Conservation (phyloP, 768 basidiomycete species). For the Mycena haematopus region DNA sequence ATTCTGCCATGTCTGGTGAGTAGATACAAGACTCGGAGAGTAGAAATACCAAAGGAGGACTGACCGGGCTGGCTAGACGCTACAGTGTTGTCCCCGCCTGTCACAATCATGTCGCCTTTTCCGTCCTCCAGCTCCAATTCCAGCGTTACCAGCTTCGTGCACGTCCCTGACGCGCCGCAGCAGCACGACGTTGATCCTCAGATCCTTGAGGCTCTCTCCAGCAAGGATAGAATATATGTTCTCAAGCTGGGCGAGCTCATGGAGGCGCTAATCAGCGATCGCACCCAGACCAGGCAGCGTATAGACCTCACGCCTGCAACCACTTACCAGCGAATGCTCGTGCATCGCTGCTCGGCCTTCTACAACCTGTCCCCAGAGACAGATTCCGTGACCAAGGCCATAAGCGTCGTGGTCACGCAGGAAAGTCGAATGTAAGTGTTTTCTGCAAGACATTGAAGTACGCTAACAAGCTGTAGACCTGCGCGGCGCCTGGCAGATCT, state of each 20-base stretch:
- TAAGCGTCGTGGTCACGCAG: conserved; percentile 58
- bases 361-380: conserved; percentile 77
- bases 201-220: conserved; percentile 84
- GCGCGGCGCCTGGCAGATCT: conserved; percentile 73
- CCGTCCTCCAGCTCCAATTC: conserved; percentile 27
- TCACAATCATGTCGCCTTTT: conserved; percentile 29
- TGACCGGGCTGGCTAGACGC: background rate
- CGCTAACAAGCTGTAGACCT: conserved; percentile 56
- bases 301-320: conserved; percentile 73
- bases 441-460: conserved; percentile 18
- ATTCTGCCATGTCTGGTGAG: conserved; percentile 17
- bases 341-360: conserved; percentile 85
- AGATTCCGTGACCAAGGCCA: conserved; percentile 67
- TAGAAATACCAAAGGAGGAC: background rate
- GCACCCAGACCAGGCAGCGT: conserved; percentile 59
- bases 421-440: conserved; percentile 80
- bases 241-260: conserved; percentile 88
- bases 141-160: conserved; percentile 24
- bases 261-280: conserved; percentile 80
- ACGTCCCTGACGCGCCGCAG: conserved; percentile 26
- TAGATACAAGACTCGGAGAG: background rate
- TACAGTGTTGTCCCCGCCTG: conserved; percentile 12
- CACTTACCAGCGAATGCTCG: conserved; percentile 84
- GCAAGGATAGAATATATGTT: conserved; percentile 89
- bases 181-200: conserved; percentile 70